Evolutionary conservation across 2,329 filamentous ascomycete genomes (phyloP).

Genomic region (Tolypocladium endophyticum): DNA sequence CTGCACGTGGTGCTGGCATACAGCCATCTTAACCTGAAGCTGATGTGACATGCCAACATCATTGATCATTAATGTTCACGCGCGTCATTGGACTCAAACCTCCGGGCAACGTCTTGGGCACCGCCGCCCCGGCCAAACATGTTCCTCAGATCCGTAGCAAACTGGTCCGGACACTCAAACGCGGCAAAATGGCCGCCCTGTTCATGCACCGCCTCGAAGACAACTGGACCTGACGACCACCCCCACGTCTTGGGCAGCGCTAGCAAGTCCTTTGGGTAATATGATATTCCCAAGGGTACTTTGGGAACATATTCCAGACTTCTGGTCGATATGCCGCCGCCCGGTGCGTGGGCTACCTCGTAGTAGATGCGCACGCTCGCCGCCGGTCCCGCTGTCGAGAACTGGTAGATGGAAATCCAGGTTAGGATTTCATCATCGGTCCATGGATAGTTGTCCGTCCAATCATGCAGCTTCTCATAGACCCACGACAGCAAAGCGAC

Average conservation of each 20-base stretch:
- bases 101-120: slow-evolving; percentile 20
- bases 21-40: too few relatives aligned
- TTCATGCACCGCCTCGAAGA: slow-evolving; percentile 40
- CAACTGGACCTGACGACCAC: slow-evolving; percentile 48
- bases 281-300: slow-evolving; percentile 35
- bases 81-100: background rate
- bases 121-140: slow-evolving; percentile 48
- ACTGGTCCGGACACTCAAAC: slow-evolving; percentile 42
- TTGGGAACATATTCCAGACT: slow-evolving; percentile 17
- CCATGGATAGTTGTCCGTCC: slow-evolving; percentile 64
- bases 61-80: background rate
- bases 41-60: background rate
- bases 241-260: slow-evolving; percentile 45
- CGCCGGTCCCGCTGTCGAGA: slow-evolving; percentile 56
- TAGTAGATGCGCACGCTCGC: slow-evolving; percentile 65
- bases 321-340: slow-evolving; percentile 9
- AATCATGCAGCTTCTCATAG: slow-evolving; percentile 66
- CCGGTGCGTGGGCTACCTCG: slow-evolving; percentile 39
- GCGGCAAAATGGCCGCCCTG: slow-evolving; percentile 53
- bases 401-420: slow-evolving; percentile 66
- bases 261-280: slow-evolving; percentile 48
- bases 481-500: slow-evolving; percentile 67
- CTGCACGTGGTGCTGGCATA: too few relatives aligned
- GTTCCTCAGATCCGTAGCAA: slow-evolving; percentile 40
- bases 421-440: slow-evolving; percentile 66